Evolutionary conservation across 2,329 filamentous ascomycete genomes (phyloP), one percentile per base, ranked within the genome.

Genomic region (Plectosphaerella cucumerina): DNA sequence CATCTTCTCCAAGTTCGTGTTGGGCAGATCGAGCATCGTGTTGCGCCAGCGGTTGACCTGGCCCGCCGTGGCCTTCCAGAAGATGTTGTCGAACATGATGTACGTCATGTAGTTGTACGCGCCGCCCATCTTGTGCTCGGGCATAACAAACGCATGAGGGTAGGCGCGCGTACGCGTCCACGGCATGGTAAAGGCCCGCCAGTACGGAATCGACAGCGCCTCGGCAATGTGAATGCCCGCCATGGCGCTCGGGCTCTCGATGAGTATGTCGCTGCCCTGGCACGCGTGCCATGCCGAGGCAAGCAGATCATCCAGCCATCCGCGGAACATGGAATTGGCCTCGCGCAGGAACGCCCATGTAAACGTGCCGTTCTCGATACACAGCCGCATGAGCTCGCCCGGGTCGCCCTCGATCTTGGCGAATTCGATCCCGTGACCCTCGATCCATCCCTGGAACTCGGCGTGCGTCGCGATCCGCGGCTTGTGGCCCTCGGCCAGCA

Each of bases 221-320:
- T 99, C 94, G 1, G 94, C 94, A 58, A 99, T 96, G 67, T 99
- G 94, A 49, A 99, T 96, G 22, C 94, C 94, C 1, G 88, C 91
- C 94, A 99, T 99, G 14, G 94, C 91, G 51, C 90, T 96, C 0
- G 94, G 94, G 44, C 90, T 96, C 67, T 99, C 94, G 54, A 99
- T 96, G 37, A 99, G 76, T 31, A 99, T 73, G 65, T 99, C 93
- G 2, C 87, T 88, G 21, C 86, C 88, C 67, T 96, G 84, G 62
- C 93, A 97, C 1, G 90, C 90, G 42, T 73, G 69, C 84, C 88
- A 97, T 0, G 91, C 86, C 15, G 90, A 92, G 15, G 78, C 79
- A 34, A 97, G 82, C 20, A 99, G 80, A 42, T 90, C 88, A 60
- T 97, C 92, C 17, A 99, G 85, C 92, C 94, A 99, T n/a, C 85